Evolutionary conservation across 2,329 filamentous ascomycete genomes (phyloP), one percentile per base, ranked within the genome.

Genomic region (Colletotrichum sp.): DNA sequence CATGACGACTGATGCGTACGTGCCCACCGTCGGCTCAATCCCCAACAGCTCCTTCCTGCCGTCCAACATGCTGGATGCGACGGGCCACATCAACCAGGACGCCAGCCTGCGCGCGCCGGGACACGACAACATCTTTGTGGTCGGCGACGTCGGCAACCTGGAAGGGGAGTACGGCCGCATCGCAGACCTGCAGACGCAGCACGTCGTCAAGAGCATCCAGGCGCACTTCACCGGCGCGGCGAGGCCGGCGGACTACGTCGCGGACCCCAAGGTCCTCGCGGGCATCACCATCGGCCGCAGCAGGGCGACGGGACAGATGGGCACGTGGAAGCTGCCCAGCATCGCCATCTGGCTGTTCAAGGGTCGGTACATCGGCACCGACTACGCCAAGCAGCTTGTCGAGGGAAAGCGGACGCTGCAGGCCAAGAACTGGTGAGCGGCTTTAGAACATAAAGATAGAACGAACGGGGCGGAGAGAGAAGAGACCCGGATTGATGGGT

Each of bases 1-100:
- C 5, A 78, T 90, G 65, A 79, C 78, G 16, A 79, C 85, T 0
- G 85, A 87, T 76, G 80, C 88, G 1, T 86, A 87, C 77, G 78
- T 90, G 16, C 87, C 88, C 0, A 84, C 87, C 0, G 86, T 83
- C 43, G 89, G 89, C 57, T 72, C 84, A 6, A 65, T 78, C 1
- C 83, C 85, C 70, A 90, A 90, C 80, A 86, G 84, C 1, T 77
- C 79, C 6, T 88, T 88, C 76, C 78, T 82, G 36, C 85, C 87
- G 5, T 73, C 79, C 9, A 66, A 76, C 2, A 78, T 88, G 71
- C 80, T 84, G 21, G 83, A 85, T 47, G 67, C 72, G 29, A 47
- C 70, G 1, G 82, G 82, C 9, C 82, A 79, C 69, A 70, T 88
- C 66, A 79, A 81, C 73, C 84, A 86, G 76, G 84, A 82, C 55